These are phyloP conservation scores for Neofusicoccum sp. DNA, from an alignment of 2,329 filamentous ascomycete genomes.

Conservation along the genomic window DNA sequence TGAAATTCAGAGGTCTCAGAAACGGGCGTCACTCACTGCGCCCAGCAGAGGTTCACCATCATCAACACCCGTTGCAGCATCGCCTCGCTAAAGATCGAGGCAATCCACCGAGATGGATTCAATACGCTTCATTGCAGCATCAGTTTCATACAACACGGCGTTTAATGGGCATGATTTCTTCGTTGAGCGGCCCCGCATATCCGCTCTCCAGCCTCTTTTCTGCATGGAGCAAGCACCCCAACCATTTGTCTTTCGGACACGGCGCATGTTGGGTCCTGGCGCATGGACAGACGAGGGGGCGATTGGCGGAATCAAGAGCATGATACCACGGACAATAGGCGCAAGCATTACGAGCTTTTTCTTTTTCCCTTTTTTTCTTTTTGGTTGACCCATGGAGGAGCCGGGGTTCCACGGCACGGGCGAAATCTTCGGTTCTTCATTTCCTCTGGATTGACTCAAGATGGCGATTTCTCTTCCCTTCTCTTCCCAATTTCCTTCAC, in stretches of 20 bases:
- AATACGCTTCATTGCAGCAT: slow-evolving; percentile 9
- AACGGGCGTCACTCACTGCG: slow-evolving; percentile 29
- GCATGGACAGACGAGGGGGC: slow-evolving; percentile 19
- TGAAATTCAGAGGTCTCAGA: slow-evolving; percentile 37
- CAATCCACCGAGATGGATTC: background rate
- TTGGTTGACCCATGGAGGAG: background rate
- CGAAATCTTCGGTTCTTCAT: slow-evolving; percentile 1
- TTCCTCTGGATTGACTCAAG: background rate
- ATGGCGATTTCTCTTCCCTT: background rate
- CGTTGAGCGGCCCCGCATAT: slow-evolving; percentile 11
- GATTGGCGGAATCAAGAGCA: slow-evolving; percentile 15
- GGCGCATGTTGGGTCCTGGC: slow-evolving; percentile 20
- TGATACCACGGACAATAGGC: slow-evolving; percentile 21
- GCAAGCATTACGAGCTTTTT: slow-evolving; percentile 16
- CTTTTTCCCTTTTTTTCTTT: background rate
- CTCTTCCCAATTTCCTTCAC: background rate
- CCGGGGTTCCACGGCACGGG: background rate
- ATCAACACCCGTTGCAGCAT: slow-evolving; percentile 7
- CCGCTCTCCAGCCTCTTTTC: slow-evolving; percentile 10
- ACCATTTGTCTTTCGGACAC: slow-evolving; percentile 16
- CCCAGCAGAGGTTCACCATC: slow-evolving; percentile 14
- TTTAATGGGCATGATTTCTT: slow-evolving; percentile 18
- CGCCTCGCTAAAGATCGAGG: slow-evolving; percentile 8
- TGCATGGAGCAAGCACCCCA: slow-evolving; percentile 18
- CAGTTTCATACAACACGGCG: slow-evolving; percentile 12